Evolutionary conservation across 306 rosid genomes (phyloP).

Genomic region (Glycyrrhiza uralensis): DNA sequence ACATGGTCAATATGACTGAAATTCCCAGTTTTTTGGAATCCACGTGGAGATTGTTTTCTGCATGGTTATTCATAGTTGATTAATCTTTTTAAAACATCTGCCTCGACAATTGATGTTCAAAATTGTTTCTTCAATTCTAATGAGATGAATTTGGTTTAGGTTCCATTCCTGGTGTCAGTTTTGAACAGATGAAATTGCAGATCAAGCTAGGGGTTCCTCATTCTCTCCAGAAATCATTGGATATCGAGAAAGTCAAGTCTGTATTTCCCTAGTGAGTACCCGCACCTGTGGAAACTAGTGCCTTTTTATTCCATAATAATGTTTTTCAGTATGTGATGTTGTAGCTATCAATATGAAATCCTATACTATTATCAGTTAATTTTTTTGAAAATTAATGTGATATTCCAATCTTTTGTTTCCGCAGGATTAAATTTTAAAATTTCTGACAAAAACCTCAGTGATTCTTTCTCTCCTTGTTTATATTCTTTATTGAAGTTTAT

Average conservation of each 20-base stretch:
- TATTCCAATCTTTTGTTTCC: background rate
- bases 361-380: background rate
- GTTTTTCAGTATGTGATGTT: background rate
- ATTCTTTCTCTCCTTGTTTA: background rate
- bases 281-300: background rate
- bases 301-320: background rate
- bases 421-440: background rate
- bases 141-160: slow-evolving; percentile 48
- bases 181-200: slow-evolving; percentile 80
- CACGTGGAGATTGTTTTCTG: background rate
- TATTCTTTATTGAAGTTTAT: background rate
- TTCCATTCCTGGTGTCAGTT: slow-evolving; percentile 85
- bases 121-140: slow-evolving; percentile 23
- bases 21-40: background rate
- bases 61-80: background rate
- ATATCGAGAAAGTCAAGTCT: slow-evolving; percentile 77
- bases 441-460: background rate
- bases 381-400: background rate
- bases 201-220: slow-evolving; percentile 92
- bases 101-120: background rate
- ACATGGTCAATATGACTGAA: background rate
- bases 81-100: background rate
- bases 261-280: slow-evolving; percentile 91
- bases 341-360: background rate
- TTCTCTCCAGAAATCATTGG: slow-evolving; percentile 70